These are phyloP conservation scores for Guillardia theta DNA, from an alignment of 78 protist species.

Conservation along the genomic window DNA sequence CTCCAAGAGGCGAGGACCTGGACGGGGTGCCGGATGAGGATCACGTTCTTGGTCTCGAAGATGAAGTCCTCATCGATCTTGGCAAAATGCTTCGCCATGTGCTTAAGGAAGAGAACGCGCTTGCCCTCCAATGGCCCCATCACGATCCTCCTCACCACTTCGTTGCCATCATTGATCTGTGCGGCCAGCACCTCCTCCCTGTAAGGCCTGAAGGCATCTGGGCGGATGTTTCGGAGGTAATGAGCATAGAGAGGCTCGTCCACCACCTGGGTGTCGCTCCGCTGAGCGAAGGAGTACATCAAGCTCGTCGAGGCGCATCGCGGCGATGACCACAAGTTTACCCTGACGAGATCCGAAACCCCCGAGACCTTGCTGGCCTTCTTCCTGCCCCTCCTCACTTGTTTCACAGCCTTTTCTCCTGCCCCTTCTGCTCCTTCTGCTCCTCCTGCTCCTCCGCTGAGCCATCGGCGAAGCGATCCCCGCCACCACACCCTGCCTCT, in stretches of 20 bases:
- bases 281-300: constrained; percentile 27
- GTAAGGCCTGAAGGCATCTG: not conserved
- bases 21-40: not conserved
- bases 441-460: too few species aligned
- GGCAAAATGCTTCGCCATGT: not conserved
- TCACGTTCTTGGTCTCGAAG: not conserved
- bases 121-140: not conserved
- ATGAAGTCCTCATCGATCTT: not conserved
- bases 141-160: not conserved
- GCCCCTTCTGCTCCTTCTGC: too few species aligned
- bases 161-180: not conserved
- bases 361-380: too few species aligned
- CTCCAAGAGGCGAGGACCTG: not conserved
- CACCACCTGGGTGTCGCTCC: not conserved
- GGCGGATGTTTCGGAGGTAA: not conserved
- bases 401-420: too few species aligned
- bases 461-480: too few species aligned
- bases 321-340: not conserved
- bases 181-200: not conserved
- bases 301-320: not conserved
- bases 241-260: constrained; percentile 33
- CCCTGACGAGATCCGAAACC: not conserved
- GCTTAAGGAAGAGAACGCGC: not conserved
- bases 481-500: too few species aligned
- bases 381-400: too few species aligned